Evolutionary conservation across 495 filamentous ascomycete species (phyloP).

Genomic region (Bacidia rubella): DNA sequence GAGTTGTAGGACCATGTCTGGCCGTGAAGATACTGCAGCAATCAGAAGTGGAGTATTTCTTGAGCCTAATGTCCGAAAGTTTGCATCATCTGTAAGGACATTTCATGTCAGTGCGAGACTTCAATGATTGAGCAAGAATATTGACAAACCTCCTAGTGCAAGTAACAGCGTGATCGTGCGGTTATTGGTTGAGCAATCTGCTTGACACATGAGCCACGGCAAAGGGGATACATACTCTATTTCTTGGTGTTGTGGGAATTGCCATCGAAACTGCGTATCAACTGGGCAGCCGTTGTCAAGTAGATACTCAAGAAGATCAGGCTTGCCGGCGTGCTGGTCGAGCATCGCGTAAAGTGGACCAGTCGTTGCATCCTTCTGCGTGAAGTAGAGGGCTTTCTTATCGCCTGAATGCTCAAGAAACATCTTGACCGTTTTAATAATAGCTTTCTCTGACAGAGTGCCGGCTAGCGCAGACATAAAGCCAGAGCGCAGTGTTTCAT

Average conservation of each 20-base stretch:
- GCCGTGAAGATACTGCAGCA: slow-evolving; percentile 1
- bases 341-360: slow-evolving; percentile 7
- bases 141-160: slow-evolving; percentile 5
- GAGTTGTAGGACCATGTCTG: slow-evolving; percentile 4
- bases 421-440: slow-evolving; percentile 3
- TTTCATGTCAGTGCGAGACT: background rate
- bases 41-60: slow-evolving; percentile 9
- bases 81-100: slow-evolving; percentile 9
- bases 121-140: background rate
- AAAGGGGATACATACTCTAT: slow-evolving; percentile 8
- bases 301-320: slow-evolving; percentile 5
- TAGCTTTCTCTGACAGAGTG: background rate
- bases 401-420: slow-evolving; percentile 6
- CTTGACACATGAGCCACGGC: slow-evolving; percentile 14
- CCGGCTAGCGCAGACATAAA: slow-evolving; percentile 6
- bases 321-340: slow-evolving; percentile 10
- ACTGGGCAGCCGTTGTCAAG: slow-evolving; percentile 11
- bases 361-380: background rate
- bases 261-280: slow-evolving; percentile 9
- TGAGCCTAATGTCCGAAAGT: slow-evolving; percentile 8
- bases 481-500: slow-evolving; percentile 4
- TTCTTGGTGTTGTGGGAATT: background rate
- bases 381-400: slow-evolving; percentile 2
- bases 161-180: slow-evolving; percentile 7
- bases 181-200: slow-evolving; percentile 2